Base-by-base conservation (phyloP, 148 eudicot species). In the Camellia japonica region DNA sequence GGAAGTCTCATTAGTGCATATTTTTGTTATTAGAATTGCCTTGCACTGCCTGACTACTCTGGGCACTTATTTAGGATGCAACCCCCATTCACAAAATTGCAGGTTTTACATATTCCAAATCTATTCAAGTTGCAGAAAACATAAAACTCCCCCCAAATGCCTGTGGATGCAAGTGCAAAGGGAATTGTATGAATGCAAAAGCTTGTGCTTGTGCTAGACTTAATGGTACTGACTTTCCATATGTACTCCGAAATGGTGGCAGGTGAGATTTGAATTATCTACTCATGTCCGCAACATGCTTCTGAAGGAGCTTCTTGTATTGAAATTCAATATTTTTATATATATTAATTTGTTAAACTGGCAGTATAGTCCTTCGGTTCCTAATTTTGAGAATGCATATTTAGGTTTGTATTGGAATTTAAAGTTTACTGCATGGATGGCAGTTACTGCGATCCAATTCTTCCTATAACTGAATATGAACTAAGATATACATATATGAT, bases 121-220 rank as follows among this genome's bases (percentile, higher is more conserved):
- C 61, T 49, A 52, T 80, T 15, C 61, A 87, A 67, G 80, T 84
- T 71, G 51, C 80, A 18, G 47, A 78, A 74, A 68, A 81, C 77
- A 83, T 87, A 78, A 70, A 63, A 5, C 72, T 84, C 16, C 87
- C 89, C 41, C 75, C 85, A 23, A 65, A 55, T 75, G 81, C 82
- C 3, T 20, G 66, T 58, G 90, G 90, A 44, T 87, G 90, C 69
- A 46, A 56, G 16, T 87, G 90, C 38, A 73, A 79, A 67, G 87
- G 87, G 16, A 71, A 67, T 11, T 87, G 90, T 75, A 78, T 81
- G 42, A 81, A 85, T 71, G 80, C 83, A 64, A 78, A 54, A n/a
- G 78, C 80, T 61, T 87, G 90, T 83, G 90, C 84, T 15, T 87
- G 90, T 83, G 90, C 90, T 62, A 87, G 66, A 81, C 84, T 83